Evolutionary conservation across 2,329 filamentous ascomycete genomes (phyloP).

Genomic region (Gliomastix tumulicola): DNA sequence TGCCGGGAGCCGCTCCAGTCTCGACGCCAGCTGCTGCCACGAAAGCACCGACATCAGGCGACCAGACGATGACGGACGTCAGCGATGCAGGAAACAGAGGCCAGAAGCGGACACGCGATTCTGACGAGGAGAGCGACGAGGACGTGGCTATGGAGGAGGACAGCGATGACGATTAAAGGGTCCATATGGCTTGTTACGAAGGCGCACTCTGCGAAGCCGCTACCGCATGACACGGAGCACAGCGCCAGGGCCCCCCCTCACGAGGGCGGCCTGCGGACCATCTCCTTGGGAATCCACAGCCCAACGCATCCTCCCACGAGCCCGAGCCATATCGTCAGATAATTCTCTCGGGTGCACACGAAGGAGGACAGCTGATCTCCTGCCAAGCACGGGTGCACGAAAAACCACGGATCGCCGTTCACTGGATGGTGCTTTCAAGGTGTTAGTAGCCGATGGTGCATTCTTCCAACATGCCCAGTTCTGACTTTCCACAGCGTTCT

Average conservation of each 20-base stretch:
- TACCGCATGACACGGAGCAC: too few relatives aligned
- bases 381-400: constrained; percentile 88
- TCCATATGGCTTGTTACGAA: not conserved
- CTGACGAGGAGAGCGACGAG: constrained; percentile 59
- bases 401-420: constrained; percentile 72
- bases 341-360: constrained; percentile 55
- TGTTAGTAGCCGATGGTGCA: constrained; percentile 35
- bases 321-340: constrained; percentile 86
- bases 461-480: too few relatives aligned
- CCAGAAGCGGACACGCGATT: constrained; percentile 66
- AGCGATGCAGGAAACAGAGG: constrained; percentile 49
- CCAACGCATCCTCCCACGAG: constrained; percentile 75
- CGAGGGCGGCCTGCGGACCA: constrained; percentile 40
- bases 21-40: constrained; percentile 26
- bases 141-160: constrained; percentile 65
- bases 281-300: constrained; percentile 66
- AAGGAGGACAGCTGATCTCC: constrained; percentile 71
- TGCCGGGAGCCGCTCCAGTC: constrained; percentile 40
- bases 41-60: constrained; percentile 39
- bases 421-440: constrained; percentile 69
- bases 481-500: too few relatives aligned
- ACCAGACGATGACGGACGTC: constrained; percentile 42
- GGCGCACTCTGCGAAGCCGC: not conserved
- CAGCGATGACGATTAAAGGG: constrained; percentile 62
- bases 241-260: too few relatives aligned